Evolutionary conservation across 768 basidiomycete species (phyloP), one percentile per base, ranked within the genome.

Genomic region (Trametes maxima): DNA sequence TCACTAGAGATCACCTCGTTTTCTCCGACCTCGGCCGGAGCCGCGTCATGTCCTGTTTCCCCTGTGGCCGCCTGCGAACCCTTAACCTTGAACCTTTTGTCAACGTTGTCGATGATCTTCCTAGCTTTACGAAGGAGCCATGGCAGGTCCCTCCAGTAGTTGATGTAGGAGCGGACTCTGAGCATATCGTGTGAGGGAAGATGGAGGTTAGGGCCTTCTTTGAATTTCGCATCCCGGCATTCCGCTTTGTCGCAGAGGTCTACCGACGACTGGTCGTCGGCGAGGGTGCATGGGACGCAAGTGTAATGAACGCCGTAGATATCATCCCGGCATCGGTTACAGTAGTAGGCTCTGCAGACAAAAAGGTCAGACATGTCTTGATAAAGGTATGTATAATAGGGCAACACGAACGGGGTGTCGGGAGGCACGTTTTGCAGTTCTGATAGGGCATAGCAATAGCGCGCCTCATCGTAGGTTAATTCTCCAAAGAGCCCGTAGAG

Each of bases 161-260:
- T 28, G 25, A 52, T 10, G 33, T 45, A 16, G 3, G n/a, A 19
- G 24, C 49, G 57, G 25, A 58, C 13, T 22, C 51, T 58, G 48
- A 42, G 12, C 37, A 58, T 49, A 35, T 58, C 47, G 42, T 58
- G 57, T 14, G 57, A 28, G n/a, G 57, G 57, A 17, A 42, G n/a
- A 28, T 58, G 57, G 2, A 28, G 24, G 28, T 28, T 13, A 13
- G 24, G 21, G 5, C 25, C 45, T 5, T 25, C 16, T 6, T 22
- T 13, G 14, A 57, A 14, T 6, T 17, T 21, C 24, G 35, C 46
- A n/a, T 35, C 19, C 24, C 12, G 44, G 44, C 54, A 55, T 11
- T 19, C 28, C 7, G 43, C n/a, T 33, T 28, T 55, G 54, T 55
- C 54, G 25, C 53, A 54, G 42, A 44, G 37, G 42, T 54, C 53